Evolutionary conservation across 768 basidiomycete genomes (phyloP).

Genomic region (Porpolomopsis calyptriformis): DNA sequence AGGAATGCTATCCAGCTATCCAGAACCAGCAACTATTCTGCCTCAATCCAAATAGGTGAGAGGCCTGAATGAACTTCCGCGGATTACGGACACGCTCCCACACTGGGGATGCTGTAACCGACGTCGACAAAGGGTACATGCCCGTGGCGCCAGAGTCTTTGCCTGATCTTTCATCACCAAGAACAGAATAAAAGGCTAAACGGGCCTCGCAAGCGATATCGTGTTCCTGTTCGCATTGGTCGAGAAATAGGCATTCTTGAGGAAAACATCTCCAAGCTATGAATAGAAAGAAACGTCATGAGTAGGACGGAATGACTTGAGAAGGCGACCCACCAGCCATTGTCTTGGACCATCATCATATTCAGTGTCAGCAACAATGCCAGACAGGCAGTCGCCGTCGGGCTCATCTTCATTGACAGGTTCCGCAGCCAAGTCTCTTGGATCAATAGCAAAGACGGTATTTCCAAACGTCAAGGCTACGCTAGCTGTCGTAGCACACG

Average conservation of each 20-base stretch:
- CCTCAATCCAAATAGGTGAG: too few relatives aligned
- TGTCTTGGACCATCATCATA: slow-evolving; percentile 39
- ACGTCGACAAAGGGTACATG: too few relatives aligned
- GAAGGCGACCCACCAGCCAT: slow-evolving; percentile 45
- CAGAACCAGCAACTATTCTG: too few relatives aligned
- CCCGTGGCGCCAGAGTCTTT: too few relatives aligned
- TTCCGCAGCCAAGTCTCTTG: slow-evolving; percentile 52
- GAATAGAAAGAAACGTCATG: not conserved
- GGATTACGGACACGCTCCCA: too few relatives aligned
- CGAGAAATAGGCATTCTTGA: slow-evolving; percentile 70
- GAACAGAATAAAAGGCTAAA: too few relatives aligned
- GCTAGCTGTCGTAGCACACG: slow-evolving; percentile 32
- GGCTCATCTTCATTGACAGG: slow-evolving; percentile 39
- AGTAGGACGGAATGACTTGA: not conserved
- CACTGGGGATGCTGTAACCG: too few relatives aligned
- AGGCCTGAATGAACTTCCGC: too few relatives aligned
- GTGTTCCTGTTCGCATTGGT: slow-evolving; percentile 48
- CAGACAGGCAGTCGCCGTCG: slow-evolving; percentile 56
- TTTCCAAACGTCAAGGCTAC: slow-evolving; percentile 40
- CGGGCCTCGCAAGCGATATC: slow-evolving; percentile 47
- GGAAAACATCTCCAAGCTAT: slow-evolving; percentile 57
- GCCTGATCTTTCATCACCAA: too few relatives aligned
- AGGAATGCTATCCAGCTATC: too few relatives aligned
- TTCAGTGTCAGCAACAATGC: slow-evolving; percentile 53
- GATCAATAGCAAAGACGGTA: slow-evolving; percentile 43